Percentiles rank a stretch among this genome's conserved stretches.
These are phyloP conservation scores for Lactarius vividus DNA, from an alignment of 768 basidiomycete species.

Conservation along the genomic window DNA sequence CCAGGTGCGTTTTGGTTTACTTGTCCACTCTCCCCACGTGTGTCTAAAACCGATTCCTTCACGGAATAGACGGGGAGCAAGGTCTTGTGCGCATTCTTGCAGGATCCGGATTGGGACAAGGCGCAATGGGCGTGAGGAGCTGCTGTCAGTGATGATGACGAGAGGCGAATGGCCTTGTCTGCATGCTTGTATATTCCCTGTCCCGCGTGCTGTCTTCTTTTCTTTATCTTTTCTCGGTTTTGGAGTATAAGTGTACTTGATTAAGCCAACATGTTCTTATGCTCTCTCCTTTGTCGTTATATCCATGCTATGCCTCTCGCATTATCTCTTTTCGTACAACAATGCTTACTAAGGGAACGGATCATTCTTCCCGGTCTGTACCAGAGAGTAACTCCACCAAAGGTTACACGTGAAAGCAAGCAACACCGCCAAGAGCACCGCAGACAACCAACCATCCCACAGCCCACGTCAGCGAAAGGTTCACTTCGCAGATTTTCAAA, in stretches of 20 bases:
- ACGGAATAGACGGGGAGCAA: conserved; percentile 82
- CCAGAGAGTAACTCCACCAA: too few relatives aligned
- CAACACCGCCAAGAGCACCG: too few relatives aligned
- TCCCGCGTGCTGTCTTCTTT: not conserved
- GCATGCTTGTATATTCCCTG: conserved; percentile 13
- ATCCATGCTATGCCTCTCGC: not conserved
- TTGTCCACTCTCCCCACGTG: not conserved
- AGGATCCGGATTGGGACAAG: conserved; percentile 92
- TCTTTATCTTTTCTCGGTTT: conserved; percentile 8
- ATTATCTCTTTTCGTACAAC: not conserved
- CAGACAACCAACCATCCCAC: too few relatives aligned
- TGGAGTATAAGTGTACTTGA: conserved; percentile 7
- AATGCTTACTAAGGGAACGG: not conserved
- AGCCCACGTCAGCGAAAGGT: too few relatives aligned
- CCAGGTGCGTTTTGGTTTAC: conserved; percentile 56
- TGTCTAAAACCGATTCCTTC: too few relatives aligned
- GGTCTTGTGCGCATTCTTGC: conserved; percentile 91
- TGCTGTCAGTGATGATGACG: not conserved
- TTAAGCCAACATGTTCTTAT: not conserved
- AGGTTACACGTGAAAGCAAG: too few relatives aligned
- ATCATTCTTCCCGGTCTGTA: too few relatives aligned
- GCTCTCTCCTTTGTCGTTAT: not conserved
- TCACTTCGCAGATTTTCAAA: too few relatives aligned
- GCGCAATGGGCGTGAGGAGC: conserved; percentile 65
- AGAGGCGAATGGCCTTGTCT: not conserved